Evolutionary conservation across 1,284 basidiomycete species (phyloP).

Genomic region (Microbotryum saponariae): DNA sequence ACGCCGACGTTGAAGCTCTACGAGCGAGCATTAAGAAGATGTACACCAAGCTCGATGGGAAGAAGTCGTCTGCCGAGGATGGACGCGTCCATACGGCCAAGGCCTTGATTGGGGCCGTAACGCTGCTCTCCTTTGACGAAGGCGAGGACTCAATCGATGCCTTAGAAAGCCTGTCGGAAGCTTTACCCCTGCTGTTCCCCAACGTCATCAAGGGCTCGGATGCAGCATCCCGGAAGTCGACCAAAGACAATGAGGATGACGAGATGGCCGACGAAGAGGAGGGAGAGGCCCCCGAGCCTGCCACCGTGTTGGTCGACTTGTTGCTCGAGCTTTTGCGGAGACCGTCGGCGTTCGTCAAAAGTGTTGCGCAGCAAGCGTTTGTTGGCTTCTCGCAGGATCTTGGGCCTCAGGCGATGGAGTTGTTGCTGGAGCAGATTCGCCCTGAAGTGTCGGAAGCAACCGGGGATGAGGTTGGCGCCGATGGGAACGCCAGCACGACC

Average conservation of each 20-base stretch:
- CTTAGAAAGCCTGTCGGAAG: slow-evolving; percentile 52
- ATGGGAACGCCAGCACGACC: slow-evolving; percentile 44
- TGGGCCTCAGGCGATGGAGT: slow-evolving; percentile 66
- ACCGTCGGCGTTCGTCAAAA: slow-evolving; percentile 71
- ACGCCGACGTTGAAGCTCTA: slow-evolving; percentile 49
- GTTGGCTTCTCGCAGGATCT: slow-evolving; percentile 62
- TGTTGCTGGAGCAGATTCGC: slow-evolving; percentile 73
- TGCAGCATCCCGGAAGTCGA: slow-evolving; percentile 11
- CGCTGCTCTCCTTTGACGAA: slow-evolving; percentile 64
- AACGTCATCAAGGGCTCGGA: slow-evolving; percentile 25
- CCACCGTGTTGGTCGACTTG: slow-evolving; percentile 78
- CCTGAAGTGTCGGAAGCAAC: slow-evolving; percentile 11
- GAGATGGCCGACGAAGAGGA: slow-evolving; percentile 39
- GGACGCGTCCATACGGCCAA: slow-evolving; percentile 19
- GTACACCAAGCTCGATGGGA: slow-evolving; percentile 40
- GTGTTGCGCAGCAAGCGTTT: slow-evolving; percentile 74
- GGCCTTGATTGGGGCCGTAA: slow-evolving; percentile 43
- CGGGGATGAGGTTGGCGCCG: slow-evolving; percentile 30
- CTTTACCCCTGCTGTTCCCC: slow-evolving; percentile 35
- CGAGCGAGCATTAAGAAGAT: slow-evolving; percentile 48
- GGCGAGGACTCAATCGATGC: slow-evolving; percentile 52
- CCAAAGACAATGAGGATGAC: slow-evolving; percentile 40
- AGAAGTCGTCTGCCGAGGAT: slow-evolving; percentile 42
- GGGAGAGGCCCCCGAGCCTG: slow-evolving; percentile 49
- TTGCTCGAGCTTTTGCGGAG: slow-evolving; percentile 83